Conservation (phyloP, 192 early-diverging fungal genomes). For the Entophlyctis luteolus region DNA sequence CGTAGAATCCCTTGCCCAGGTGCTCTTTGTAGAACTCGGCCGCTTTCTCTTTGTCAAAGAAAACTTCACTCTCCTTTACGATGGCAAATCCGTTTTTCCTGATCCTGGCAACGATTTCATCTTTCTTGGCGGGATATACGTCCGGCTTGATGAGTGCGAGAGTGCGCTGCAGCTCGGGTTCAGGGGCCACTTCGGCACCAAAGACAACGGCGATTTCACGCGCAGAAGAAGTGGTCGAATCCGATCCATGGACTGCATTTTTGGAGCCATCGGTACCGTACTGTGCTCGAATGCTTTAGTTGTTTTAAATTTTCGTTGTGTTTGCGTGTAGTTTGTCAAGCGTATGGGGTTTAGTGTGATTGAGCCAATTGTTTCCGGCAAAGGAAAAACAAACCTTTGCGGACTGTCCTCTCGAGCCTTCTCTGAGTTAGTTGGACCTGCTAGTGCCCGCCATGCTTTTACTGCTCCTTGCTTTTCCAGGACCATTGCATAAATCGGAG, state of each 20-base stretch:
- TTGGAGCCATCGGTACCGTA: conserved; percentile 52
- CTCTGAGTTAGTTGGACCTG: conserved; percentile 56
- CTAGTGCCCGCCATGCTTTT: conserved; percentile 50
- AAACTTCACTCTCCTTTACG: conserved; percentile 43
- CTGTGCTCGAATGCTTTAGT: conserved; percentile 46
- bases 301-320: neutral
- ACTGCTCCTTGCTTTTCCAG: conserved; percentile 53
- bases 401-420: conserved; percentile 55
- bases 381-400: conserved; percentile 30
- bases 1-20: conserved; percentile 42
- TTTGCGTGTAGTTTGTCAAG: neutral
- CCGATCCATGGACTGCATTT: conserved; percentile 60
- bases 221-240: conserved; percentile 44
- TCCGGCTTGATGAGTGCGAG: conserved; percentile 51
- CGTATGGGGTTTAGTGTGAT: neutral
- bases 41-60: conserved; percentile 38
- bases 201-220: conserved; percentile 46
- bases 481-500: conserved; percentile 55
- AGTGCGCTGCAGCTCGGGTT: conserved; percentile 28
- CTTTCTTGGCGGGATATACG: conserved; percentile 48
- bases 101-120: conserved; percentile 42
- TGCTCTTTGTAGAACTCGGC: conserved; percentile 54
- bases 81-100: conserved; percentile 43
- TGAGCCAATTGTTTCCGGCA: neutral
- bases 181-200: conserved; percentile 31